phyloP scores from a whole-genome alignment of 1,284 basidiomycete genomes.

The Papiliotrema laurentii region DNA sequence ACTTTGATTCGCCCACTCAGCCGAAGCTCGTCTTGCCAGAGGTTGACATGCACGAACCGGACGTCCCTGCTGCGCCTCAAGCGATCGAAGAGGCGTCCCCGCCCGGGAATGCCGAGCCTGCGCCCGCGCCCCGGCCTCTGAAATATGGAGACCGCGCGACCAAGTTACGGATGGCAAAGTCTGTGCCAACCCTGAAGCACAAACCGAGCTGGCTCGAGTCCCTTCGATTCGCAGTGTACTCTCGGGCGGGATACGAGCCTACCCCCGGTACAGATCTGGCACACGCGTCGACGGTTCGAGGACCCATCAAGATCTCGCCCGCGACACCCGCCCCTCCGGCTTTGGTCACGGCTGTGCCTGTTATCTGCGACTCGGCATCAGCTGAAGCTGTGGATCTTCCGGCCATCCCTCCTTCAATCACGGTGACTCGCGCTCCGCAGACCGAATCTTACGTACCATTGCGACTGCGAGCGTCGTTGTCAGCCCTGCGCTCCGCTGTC shows the following conservation, averaged over 20 bases:
- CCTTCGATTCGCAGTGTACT: conserved; percentile 15
- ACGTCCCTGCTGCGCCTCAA: neutral
- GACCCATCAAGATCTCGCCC: conserved; percentile 22
- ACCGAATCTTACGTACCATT: conserved; percentile 10
- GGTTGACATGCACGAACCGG: neutral
- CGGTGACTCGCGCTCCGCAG: neutral
- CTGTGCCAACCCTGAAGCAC: conserved; percentile 21
- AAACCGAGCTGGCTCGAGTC: conserved; percentile 23
- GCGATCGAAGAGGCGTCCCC: conserved; percentile 1
- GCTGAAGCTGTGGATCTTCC: conserved; percentile 43
- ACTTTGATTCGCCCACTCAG: conserved; percentile 22
- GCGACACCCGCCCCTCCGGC: conserved; percentile 32
- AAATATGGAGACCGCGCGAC: conserved; percentile 33
- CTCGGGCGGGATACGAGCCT: conserved; percentile 7
- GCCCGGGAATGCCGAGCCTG: conserved; percentile 1
- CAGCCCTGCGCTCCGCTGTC: conserved; percentile 29
- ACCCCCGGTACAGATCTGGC: neutral
- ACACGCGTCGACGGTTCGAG: conserved; percentile 8
- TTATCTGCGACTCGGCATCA: conserved; percentile 43
- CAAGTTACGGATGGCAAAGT: conserved; percentile 25
- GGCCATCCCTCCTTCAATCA: conserved; percentile 25
- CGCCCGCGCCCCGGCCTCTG: conserved; percentile 8
- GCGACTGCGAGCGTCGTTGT: conserved; percentile 30
- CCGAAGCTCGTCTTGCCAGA: conserved; percentile 3
- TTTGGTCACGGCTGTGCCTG: conserved; percentile 28